Evolutionary conservation across 768 basidiomycete species (phyloP).

Genomic region (Terana coerulea): DNA sequence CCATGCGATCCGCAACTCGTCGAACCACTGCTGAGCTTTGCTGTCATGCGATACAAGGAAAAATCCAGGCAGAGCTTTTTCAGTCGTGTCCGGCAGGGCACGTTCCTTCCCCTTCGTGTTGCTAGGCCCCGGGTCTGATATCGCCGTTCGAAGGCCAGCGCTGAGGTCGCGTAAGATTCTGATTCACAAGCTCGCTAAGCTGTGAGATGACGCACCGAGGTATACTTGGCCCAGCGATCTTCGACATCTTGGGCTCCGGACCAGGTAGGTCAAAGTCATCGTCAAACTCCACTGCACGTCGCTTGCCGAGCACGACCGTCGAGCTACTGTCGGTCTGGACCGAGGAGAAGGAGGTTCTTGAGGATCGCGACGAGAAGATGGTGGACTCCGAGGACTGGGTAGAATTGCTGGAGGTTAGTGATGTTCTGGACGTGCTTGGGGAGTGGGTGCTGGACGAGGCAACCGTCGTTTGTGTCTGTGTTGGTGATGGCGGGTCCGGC

Average conservation of each 20-base stretch:
- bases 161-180: neutral
- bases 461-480: neutral
- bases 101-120: neutral
- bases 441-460: neutral
- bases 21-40: constrained; percentile 28
- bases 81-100: neutral
- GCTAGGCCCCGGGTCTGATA: neutral
- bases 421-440: neutral
- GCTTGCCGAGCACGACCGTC: neutral
- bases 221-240: no score
- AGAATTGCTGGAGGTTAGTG: neutral
- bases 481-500: neutral
- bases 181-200: no score
- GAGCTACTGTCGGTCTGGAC: neutral
- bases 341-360: neutral
- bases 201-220: no score
- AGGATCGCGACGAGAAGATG: neutral
- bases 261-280: neutral
- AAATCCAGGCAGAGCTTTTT: neutral
- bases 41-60: constrained; percentile 30
- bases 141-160: neutral
- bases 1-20: constrained; percentile 33
- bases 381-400: no score
- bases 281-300: neutral
- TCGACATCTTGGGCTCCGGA: neutral